Evolutionary conservation across 305 asterid genomes (phyloP).

Genomic region (Solanum hybrid): DNA sequence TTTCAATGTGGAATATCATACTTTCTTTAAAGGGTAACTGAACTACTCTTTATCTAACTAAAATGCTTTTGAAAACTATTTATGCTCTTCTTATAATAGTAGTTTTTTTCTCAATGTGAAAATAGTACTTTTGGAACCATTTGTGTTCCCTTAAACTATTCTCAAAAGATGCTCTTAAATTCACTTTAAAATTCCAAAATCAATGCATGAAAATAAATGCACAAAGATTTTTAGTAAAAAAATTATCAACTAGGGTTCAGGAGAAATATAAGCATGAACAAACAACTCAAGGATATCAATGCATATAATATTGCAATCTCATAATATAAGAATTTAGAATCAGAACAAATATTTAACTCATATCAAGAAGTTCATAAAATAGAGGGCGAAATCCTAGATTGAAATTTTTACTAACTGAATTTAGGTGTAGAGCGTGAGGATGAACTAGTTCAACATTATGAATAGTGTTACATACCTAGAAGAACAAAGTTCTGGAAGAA

Average conservation of each 20-base stretch:
- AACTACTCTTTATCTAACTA: not conserved
- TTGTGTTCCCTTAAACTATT: not conserved
- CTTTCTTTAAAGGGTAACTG: not conserved
- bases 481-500: not conserved
- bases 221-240: not conserved
- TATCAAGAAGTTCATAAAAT: not conserved
- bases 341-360: not conserved
- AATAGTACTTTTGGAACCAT: not conserved
- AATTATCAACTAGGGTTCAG: not conserved
- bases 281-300: not conserved
- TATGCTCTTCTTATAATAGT: too few relatives aligned
- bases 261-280: not conserved
- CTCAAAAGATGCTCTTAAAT: not conserved
- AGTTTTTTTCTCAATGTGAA: not conserved
- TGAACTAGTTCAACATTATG: not conserved
- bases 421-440: not conserved
- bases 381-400: not conserved
- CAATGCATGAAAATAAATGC: too few relatives aligned
- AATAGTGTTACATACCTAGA: not conserved
- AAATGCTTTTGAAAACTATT: not conserved
- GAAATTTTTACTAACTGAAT: not conserved
- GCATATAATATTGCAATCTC: too few relatives aligned
- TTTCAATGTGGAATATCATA: not conserved
- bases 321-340: not conserved
- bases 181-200: not conserved